These are phyloP conservation scores for Oryza glaberrima DNA, from an alignment of 176 grass and related monocot species.

Conservation along the genomic window DNA sequence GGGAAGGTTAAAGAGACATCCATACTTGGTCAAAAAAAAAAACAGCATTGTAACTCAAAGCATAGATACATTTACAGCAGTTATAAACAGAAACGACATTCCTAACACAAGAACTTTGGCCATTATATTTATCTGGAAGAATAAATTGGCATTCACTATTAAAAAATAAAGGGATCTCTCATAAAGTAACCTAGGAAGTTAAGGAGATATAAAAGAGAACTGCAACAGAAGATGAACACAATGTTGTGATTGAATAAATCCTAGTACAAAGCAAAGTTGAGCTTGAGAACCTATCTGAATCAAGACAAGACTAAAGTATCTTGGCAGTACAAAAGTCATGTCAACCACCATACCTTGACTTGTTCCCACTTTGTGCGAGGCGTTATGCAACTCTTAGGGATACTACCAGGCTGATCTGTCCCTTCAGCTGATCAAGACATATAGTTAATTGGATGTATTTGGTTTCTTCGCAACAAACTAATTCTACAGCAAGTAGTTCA, in stretches of 20 bases:
- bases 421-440: constrained; percentile 67
- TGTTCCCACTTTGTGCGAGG: constrained; percentile 92
- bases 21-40: background rate
- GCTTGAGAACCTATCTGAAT: constrained; percentile 7
- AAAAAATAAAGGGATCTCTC: background rate
- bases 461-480: constrained; percentile 27
- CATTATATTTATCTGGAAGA: background rate
- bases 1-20: background rate
- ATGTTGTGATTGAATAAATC: constrained; percentile 16
- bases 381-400: constrained; percentile 81
- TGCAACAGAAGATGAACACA: background rate
- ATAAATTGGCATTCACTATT: constrained; percentile 3
- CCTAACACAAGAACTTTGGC: background rate
- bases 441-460: background rate
- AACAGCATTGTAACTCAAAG: background rate
- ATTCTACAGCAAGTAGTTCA: constrained; percentile 35
- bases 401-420: constrained; percentile 51
- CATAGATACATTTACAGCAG: background rate
- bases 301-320: background rate
- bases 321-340: constrained; percentile 12
- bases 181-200: constrained; percentile 12
- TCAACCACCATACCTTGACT: constrained; percentile 70
- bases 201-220: constrained; percentile 5
- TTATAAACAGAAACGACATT: background rate
- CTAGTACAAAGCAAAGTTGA: constrained; percentile 13